These are phyloP conservation scores for Nicotiana rustica DNA, from an alignment of 305 asterid genomes.

Conservation along the genomic window DNA sequence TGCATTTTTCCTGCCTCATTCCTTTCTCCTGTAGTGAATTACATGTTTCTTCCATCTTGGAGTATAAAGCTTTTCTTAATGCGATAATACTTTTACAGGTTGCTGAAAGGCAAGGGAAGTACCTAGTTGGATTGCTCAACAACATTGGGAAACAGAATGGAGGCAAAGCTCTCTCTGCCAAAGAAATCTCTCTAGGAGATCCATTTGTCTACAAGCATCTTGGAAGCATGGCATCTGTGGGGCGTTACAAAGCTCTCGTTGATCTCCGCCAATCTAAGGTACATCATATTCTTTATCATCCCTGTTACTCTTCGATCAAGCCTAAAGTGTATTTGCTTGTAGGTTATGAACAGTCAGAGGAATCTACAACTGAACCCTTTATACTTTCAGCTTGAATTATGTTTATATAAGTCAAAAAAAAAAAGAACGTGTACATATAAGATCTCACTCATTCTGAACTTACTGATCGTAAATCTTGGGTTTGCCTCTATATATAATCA, in stretches of 20 bases:
- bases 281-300: background rate
- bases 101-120: constrained; percentile 92
- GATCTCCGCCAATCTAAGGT: constrained; percentile 88
- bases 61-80: background rate
- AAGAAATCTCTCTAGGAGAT: constrained; percentile 67
- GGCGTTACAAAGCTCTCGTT: constrained; percentile 78
- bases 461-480: background rate
- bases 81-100: constrained; percentile 48
- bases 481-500: background rate
- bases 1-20: background rate
- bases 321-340: background rate
- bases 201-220: constrained; percentile 68
- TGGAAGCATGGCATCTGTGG: constrained; percentile 79
- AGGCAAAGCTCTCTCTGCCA: constrained; percentile 67
- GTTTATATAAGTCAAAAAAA: too few species aligned
- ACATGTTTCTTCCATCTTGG: background rate
- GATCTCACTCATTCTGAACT: background rate
- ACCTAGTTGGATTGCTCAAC: constrained; percentile 67
- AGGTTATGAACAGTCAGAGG: background rate
- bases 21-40: background rate
- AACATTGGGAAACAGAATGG: constrained; percentile 60
- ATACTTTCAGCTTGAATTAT: background rate
- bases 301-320: background rate
- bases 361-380: background rate
- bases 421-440: background rate